phyloP scores from a whole-genome alignment of 2,329 filamentous ascomycete genomes.

The Acrocalymma vagum region DNA sequence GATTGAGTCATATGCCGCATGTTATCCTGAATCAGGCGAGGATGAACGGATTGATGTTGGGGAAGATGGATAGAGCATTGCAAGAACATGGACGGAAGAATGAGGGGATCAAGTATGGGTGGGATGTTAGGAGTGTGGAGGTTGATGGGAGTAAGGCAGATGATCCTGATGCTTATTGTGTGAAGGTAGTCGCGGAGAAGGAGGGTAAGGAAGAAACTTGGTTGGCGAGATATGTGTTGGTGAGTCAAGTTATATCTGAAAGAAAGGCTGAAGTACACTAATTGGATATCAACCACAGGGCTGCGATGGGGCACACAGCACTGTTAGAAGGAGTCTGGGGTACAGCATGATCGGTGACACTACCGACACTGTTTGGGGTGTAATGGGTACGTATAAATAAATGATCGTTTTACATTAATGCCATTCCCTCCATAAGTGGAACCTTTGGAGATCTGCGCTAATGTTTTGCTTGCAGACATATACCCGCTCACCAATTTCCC shows the following conservation, averaged over 20 bases:
- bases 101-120: conserved; percentile 62
- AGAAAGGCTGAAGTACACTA: background rate
- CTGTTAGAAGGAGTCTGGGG: conserved; percentile 60
- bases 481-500: conserved; percentile 59
- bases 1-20: conserved; percentile 70
- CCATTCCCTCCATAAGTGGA: too few relatives aligned
- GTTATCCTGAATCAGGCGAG: conserved; percentile 76
- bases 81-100: conserved; percentile 35
- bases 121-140: conserved; percentile 59
- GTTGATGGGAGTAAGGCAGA: conserved; percentile 55
- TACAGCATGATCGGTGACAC: conserved; percentile 68
- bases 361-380: conserved; percentile 66
- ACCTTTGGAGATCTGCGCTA: too few relatives aligned
- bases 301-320: conserved; percentile 63
- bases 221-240: conserved; percentile 49
- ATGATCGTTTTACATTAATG: too few relatives aligned
- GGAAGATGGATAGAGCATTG: conserved; percentile 55
- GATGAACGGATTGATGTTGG: conserved; percentile 68
- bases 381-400: too few relatives aligned
- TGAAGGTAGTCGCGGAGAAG: conserved; percentile 42
- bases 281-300: conserved; percentile 48
- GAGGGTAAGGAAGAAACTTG: conserved; percentile 38
- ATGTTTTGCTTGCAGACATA: too few relatives aligned
- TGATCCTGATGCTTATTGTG: conserved; percentile 40
- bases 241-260: conserved; percentile 17